Evolutionary conservation across 2,329 filamentous ascomycete species (phyloP), one percentile per base, ranked within the genome.

Genomic region (Alternaria arbusti): DNA sequence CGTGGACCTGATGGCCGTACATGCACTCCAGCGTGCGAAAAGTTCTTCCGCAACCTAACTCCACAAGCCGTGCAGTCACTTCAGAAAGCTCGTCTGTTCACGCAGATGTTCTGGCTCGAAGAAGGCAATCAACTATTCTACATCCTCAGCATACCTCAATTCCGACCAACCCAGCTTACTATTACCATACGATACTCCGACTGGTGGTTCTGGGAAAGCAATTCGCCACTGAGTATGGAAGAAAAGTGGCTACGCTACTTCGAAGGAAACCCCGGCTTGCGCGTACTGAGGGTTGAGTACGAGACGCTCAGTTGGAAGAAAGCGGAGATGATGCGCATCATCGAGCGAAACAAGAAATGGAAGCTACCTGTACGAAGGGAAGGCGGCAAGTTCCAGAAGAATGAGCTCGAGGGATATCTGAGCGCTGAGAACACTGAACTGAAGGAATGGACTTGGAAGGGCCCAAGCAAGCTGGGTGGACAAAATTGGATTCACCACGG

Each of bases 141-240:
- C 10, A 10, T 66, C 17, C 43, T 66, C 10, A 40, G 23, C 8
- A 11, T 45, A 17, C 52, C 56, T 6, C 22, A 61, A 6, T 65
- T 67, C 15, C 56, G 59, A 4, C 63, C 65, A 2, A 47, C 45
- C 10, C 26, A 49, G 15, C 63, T 86, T 3, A 83, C 80, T 0
- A 70, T 86, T 13, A 86, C 84, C 1, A 80, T 86, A 13, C 81
- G 84, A 0, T 84, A 86, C 61, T 79, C 83, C 1, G 84, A 86
- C 62, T 85, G 83, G 77, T 85, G 82, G 82, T 74, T 94, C 79
- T 97, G 94, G 94, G 96, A 95, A 84, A 93, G 97, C 78, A 94
- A 97, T 84, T 97, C 97, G 88, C 94, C 94, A 64, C 88, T 94
- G 12, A 20, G 22, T 2, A 67, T 67, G 63, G 4, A 40, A 1